A percentile compares a stretch with the other conserved stretches of the same genome.
Evolutionary conservation across 2,329 filamentous ascomycete genomes (phyloP).

Genomic region (Trichoderma simmonsii): DNA sequence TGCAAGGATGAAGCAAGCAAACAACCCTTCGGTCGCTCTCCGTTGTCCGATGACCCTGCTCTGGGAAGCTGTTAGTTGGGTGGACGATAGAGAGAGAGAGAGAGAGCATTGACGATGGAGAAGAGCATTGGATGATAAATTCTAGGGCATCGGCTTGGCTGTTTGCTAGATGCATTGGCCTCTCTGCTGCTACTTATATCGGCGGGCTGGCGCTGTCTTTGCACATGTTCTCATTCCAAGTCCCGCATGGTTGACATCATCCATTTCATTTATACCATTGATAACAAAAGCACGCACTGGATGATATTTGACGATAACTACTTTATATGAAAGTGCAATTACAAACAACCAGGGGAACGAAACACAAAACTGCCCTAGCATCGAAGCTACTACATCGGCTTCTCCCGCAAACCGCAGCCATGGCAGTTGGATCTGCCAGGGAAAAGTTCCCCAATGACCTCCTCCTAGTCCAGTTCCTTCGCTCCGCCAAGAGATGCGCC

Average conservation of each 20-base stretch:
- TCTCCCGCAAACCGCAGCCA: not conserved
- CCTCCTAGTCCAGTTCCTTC: constrained; percentile 21
- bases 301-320: not conserved
- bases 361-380: not conserved
- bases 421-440: constrained; percentile 3
- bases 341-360: not conserved
- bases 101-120: not conserved
- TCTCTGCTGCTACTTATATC: not conserved
- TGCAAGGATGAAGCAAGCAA: constrained; percentile 8
- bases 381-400: not conserved
- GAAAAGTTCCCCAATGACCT: constrained; percentile 21
- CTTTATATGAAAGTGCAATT: not conserved
- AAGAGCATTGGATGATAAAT: not conserved
- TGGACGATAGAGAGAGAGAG: not conserved
- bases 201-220: not conserved
- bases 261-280: not conserved
- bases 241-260: not conserved
- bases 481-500: constrained; percentile 14
- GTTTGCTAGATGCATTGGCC: not conserved
- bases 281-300: not conserved
- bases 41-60: constrained; percentile 14
- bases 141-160: not conserved
- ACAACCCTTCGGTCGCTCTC: constrained; percentile 14
- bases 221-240: not conserved
- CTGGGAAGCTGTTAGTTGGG: not conserved